phyloP scores from a whole-genome alignment of 371 early-diverging fungal genomes.

The Encephalitozoon intestinalis region DNA sequence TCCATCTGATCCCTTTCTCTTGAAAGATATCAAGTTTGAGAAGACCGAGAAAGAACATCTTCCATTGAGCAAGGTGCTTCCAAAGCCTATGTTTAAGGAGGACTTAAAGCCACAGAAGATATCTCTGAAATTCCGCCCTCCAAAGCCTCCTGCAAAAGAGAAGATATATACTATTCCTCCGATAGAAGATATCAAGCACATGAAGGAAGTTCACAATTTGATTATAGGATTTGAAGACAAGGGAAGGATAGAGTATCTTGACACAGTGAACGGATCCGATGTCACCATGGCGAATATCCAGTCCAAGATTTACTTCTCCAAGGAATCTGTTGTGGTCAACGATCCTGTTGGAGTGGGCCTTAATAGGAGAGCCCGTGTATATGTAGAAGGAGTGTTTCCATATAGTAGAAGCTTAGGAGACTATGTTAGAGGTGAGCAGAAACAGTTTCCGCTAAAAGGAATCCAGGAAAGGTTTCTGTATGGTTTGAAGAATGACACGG shows the following conservation, averaged over 20 bases:
- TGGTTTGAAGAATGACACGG: slow-evolving; percentile 40
- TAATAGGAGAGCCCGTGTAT: slow-evolving; percentile 45
- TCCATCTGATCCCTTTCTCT: slow-evolving; percentile 42
- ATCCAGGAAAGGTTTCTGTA: slow-evolving; percentile 50
- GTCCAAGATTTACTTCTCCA: slow-evolving; percentile 20
- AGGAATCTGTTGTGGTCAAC: slow-evolving; percentile 13
- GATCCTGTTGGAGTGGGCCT: slow-evolving; percentile 41
- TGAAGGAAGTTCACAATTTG: slow-evolving; percentile 25
- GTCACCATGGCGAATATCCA: slow-evolving; percentile 23
- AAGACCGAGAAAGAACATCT: slow-evolving; percentile 18
- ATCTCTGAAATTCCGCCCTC: slow-evolving; percentile 18
- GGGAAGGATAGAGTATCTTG: slow-evolving; percentile 48
- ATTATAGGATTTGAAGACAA: slow-evolving; percentile 34
- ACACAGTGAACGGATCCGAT: slow-evolving; percentile 22
- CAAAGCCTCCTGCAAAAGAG: neutral
- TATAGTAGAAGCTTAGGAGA: neutral
- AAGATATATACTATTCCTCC: slow-evolving; percentile 40
- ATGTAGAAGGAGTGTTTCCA: slow-evolving; percentile 30
- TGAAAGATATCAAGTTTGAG: slow-evolving; percentile 40
- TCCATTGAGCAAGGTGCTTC: slow-evolving; percentile 15
- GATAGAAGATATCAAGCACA: slow-evolving; percentile 16
- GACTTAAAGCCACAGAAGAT: neutral
- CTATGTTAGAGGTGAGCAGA: slow-evolving; percentile 14
- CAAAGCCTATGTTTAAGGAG: slow-evolving; percentile 5
- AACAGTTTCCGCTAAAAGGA: slow-evolving; percentile 30